Base-by-base conservation (phyloP, 441 rosid genomes). In the Populus hybrid region DNA sequence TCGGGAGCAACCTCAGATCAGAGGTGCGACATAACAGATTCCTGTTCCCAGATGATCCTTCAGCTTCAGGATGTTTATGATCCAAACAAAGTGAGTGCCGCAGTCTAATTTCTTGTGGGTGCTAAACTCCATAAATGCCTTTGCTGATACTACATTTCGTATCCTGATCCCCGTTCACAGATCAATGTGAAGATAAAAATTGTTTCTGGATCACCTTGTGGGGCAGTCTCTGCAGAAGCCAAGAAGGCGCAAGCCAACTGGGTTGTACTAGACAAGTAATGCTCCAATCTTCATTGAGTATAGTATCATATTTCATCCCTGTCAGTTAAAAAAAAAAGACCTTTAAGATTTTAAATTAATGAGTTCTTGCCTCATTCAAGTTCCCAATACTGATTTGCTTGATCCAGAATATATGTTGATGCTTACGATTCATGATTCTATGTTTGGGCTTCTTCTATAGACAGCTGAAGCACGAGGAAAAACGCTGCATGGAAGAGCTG, bases 201-300 rank as follows among this genome's bases (percentile, higher is more conserved):
- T 82, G 97, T 94, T 74, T 92, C 98, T 78, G 95, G 92, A 75
- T 86, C 91, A 67, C 92, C 97, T 59, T 84, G 87, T 70, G 98
- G 99, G 76, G 88, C 95, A 5, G 98, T 97, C 53, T 94, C 99
- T 79, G 86, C 91, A 18, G 99, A 97, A 89, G 89, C 98, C 30
- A 97, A 91, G 87, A 89, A 75, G 85, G 89, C 86, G 1, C 90
- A 85, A 81, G 94, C 98, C 40, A 93, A 83, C 80, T 97, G 99
- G 98, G 98, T 97, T 57, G 92, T 97, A 23, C 78, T 97, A 72
- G 99, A 97, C 91, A 94, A 90, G 99, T 97, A 93, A 88, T 68
- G 30, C 26, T 68, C 79, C 50, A 8, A 5, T 30, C 21, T 74
- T 63, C 71, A 67, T 23, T 40, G 28, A 16, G 7, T 40, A 7